Evolutionary conservation across 306 rosid species (phyloP).

Genomic region (Lathyrus aphaca): DNA sequence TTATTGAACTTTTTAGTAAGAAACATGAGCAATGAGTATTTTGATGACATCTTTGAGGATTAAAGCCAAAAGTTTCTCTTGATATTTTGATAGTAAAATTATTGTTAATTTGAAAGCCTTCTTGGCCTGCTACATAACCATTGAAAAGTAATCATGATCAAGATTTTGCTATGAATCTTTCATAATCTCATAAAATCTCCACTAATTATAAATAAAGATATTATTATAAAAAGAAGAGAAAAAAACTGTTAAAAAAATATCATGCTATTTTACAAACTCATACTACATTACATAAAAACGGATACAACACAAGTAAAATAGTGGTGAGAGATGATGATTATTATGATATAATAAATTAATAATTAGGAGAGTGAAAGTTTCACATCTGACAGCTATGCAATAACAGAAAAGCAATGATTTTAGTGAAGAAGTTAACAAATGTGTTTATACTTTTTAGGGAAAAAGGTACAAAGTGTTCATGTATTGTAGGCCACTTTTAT

Average conservation of each 20-base stretch:
- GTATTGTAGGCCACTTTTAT: constrained; percentile 60
- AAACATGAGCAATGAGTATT: background rate
- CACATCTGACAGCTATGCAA: constrained; percentile 68
- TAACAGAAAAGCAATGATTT: constrained; percentile 67
- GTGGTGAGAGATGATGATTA: constrained; percentile 31
- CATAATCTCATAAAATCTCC: constrained; percentile 65
- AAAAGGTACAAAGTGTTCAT: constrained; percentile 49
- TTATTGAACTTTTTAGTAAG: background rate
- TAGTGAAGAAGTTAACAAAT: constrained; percentile 66
- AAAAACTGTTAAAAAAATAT: constrained; percentile 53
- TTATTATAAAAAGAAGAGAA: constrained; percentile 35
- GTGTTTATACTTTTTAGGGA: constrained; percentile 37
- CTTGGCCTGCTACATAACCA: constrained; percentile 44
- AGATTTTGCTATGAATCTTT: constrained; percentile 57
- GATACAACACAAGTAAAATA: constrained; percentile 38
- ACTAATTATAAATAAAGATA: constrained; percentile 39
- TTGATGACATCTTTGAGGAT: constrained; percentile 27
- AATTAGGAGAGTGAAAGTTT: constrained; percentile 41
- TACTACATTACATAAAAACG: constrained; percentile 36
- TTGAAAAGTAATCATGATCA: constrained; percentile 62
- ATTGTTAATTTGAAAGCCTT: constrained; percentile 41
- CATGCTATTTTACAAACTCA: constrained; percentile 42
- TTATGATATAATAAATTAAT: constrained; percentile 15
- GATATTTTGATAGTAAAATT: constrained; percentile 13
- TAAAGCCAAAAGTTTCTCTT: constrained; percentile 35